Conservation (phyloP, 2,329 filamentous ascomycete genomes). For the Ambrosiella xylebori region DNA sequence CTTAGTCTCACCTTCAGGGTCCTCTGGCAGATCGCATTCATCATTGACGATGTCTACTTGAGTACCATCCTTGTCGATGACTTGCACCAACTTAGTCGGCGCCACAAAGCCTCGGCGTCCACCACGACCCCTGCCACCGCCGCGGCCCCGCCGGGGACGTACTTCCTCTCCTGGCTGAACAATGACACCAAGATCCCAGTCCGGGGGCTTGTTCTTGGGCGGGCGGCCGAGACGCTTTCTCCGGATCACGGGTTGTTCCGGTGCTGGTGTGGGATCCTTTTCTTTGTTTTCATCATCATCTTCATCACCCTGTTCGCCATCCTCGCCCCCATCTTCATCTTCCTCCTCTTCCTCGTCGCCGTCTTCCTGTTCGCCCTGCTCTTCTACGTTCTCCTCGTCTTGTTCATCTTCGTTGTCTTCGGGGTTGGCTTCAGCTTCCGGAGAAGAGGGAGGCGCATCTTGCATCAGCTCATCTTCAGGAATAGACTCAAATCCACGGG, state of each 20-base stretch:
- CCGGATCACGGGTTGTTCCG: slow-evolving; percentile 44
- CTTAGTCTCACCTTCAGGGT: slow-evolving; percentile 78
- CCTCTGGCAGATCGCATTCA: slow-evolving; percentile 75
- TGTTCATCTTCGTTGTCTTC: slow-evolving; percentile 8
- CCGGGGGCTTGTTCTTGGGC: slow-evolving; percentile 66
- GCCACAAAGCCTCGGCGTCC: slow-evolving; percentile 51
- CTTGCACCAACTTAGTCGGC: slow-evolving; percentile 63
- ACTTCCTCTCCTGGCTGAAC: slow-evolving; percentile 32
- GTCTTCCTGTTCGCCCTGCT: slow-evolving; percentile 9
- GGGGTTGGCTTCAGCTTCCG: slow-evolving; percentile 15
- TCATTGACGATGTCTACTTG: slow-evolving; percentile 81
- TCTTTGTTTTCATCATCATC: slow-evolving; percentile 24
- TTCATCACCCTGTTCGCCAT: slow-evolving; percentile 22
- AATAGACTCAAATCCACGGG: slow-evolving; percentile 22
- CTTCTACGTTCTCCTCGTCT: slow-evolving; percentile 4
- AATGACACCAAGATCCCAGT: slow-evolving; percentile 52
- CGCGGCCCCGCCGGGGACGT: slow-evolving; percentile 47
- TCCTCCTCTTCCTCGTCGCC: slow-evolving; percentile 21
- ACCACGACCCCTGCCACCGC: slow-evolving; percentile 52
- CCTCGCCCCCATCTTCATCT: slow-evolving; percentile 22
- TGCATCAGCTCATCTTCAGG: slow-evolving; percentile 26
- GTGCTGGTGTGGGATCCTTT: slow-evolving; percentile 29
- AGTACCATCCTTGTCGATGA: slow-evolving; percentile 86
- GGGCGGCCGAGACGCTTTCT: slow-evolving; percentile 70
- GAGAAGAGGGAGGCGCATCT: slow-evolving; percentile 18